These are phyloP conservation scores for Agapanthus africanus DNA, from an alignment of 106 monocot genomes.

Conservation along the genomic window DNA sequence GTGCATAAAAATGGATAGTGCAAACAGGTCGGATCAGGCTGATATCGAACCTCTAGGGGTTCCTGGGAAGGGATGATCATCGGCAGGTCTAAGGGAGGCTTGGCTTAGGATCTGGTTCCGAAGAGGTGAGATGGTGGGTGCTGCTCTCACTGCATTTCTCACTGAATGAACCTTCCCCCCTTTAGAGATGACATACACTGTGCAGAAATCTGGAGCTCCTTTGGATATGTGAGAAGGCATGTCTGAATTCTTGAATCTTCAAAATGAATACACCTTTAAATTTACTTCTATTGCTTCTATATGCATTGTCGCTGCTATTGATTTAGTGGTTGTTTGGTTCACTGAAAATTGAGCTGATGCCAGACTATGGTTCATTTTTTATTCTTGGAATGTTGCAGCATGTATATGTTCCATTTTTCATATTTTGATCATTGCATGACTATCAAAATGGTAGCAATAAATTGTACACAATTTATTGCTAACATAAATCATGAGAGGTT, in stretches of 20 bases:
- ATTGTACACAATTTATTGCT: too few species aligned
- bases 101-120: not conserved
- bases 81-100: slow-evolving; percentile 8
- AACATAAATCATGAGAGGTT: too few species aligned
- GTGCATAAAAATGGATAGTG: not conserved
- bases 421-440: too few species aligned
- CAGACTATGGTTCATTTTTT: too few species aligned
- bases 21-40: not conserved
- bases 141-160: slow-evolving; percentile 37
- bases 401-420: too few species aligned
- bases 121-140: slow-evolving; percentile 22
- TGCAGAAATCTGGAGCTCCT: slow-evolving; percentile 75
- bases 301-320: too few species aligned
- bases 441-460: too few species aligned
- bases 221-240: slow-evolving; percentile 38
- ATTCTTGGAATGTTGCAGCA: not conserved
- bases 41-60: not conserved
- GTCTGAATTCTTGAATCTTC: slow-evolving; percentile 53
- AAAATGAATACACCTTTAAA: not conserved
- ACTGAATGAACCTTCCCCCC: slow-evolving; percentile 31
- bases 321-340: not conserved
- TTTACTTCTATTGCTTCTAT: not conserved
- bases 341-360: not conserved
- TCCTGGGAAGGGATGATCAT: not conserved
- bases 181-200: slow-evolving; percentile 63